Evolutionary conservation across 1,284 basidiomycete species (phyloP), one percentile per base, ranked within the genome.

Genomic region (Abortiporus biennis): DNA sequence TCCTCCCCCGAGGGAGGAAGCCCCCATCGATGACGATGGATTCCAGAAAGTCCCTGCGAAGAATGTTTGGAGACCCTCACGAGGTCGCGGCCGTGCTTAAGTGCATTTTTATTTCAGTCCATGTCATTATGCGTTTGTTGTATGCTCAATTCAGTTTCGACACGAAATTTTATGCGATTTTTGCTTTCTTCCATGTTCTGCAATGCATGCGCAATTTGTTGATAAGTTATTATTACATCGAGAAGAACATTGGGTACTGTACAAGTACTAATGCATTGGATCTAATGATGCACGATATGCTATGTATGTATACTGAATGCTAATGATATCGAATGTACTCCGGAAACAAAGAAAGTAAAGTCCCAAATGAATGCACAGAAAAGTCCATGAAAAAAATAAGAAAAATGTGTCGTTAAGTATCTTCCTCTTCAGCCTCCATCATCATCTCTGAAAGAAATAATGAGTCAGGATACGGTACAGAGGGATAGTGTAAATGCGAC

Each of bases 11-110:
- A 65, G 63, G 47, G 66, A 69, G 42, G 71, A 75, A 41, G 15
- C 49, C 3, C n/a, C 46, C 8, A 72, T 69, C 47, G 80, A 84
- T 29, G 68, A 76, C 6, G 85, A 88, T 49, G 85, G 85, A 2
- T 88, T 88, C 73, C 76, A 81, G 57, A 70, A 76, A 24, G 79
- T 83, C 6, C 42, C 62, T 43, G 67, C 64, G 54, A 64, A 61
- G 45, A 54, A 38, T 36, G 66, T 70, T 11, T 78, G 76, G 74
- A 56, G 61, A 25, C 50, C 70, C 2, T 61, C 53, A 36, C 60
- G 69, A 29, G 57, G 61, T 32, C 44, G 64, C 31, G 61, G 62
- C 30, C 38, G 51, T 23, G 45, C 42, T 19, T 49, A 35, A 40
- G 22, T 15, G 19, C 34, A 16, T 25, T 17, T 38, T 17, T 27